These are phyloP conservation scores for Rhodotorula toruloides DNA, from an alignment of 768 basidiomycete genomes.

Conservation along the genomic window DNA sequence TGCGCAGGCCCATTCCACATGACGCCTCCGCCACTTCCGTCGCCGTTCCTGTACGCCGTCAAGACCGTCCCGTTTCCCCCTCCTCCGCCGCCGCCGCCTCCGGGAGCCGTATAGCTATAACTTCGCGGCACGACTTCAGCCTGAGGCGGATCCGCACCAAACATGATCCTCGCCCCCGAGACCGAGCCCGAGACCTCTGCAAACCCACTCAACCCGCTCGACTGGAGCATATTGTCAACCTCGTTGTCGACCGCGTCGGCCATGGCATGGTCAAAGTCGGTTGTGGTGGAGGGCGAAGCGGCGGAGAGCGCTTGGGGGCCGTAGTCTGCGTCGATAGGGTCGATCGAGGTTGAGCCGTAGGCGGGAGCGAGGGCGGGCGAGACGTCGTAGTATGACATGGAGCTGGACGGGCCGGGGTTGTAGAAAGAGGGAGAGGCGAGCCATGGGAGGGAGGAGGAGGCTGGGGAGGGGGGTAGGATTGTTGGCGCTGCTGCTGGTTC, in stretches of 20 bases:
- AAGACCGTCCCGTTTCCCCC: no score
- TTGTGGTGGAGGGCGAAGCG: not conserved
- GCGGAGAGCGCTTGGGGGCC: not conserved
- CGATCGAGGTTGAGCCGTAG: not conserved
- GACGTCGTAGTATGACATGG: not conserved
- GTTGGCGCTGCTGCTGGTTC: no score
- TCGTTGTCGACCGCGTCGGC: not conserved
- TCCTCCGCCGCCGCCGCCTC: not conserved
- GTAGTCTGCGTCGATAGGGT: constrained; percentile 20
- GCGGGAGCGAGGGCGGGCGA: not conserved
- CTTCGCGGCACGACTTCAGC: not conserved
- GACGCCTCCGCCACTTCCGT: no score
- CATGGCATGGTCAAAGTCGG: not conserved
- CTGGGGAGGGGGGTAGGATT: no score
- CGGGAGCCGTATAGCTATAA: constrained; percentile 3
- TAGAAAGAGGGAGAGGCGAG: not conserved
- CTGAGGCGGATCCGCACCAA: not conserved
- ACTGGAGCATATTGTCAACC: constrained; percentile 6
- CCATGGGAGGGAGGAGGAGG: no score
- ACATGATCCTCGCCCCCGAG: not conserved
- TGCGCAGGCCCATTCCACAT: no score
- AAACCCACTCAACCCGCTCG: not conserved
- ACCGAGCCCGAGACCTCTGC: not conserved
- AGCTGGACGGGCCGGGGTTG: not conserved
- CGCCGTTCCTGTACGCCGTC: no score